These are phyloP conservation scores for Fusarium luffae DNA, from an alignment of 2,329 filamentous ascomycete genomes.

Conservation along the genomic window DNA sequence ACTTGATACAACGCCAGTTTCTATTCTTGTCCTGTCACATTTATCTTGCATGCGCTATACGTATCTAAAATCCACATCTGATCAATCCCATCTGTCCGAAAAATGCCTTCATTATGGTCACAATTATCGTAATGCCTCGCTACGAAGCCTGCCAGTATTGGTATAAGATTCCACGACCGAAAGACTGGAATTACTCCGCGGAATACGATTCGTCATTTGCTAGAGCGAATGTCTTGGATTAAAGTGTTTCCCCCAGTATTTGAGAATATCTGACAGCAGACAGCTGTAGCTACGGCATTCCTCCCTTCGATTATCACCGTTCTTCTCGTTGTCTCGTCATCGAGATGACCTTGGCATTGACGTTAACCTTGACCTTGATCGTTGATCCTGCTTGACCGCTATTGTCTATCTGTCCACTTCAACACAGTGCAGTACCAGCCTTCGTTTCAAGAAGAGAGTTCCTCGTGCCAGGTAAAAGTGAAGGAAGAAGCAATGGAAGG, in stretches of 20 bases:
- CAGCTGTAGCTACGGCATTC: not conserved
- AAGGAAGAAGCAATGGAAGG: slow-evolving; percentile 1
- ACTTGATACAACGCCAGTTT: not conserved
- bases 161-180: not conserved
- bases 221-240: not conserved
- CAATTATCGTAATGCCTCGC: not conserved
- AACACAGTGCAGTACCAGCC: not conserved
- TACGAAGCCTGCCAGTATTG: not conserved
- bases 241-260: not conserved
- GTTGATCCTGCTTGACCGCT: slow-evolving; percentile 26
- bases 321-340: slow-evolving; percentile 9
- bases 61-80: not conserved
- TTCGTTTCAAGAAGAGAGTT: slow-evolving; percentile 2
- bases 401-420: slow-evolving; percentile 7
- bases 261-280: too few relatives aligned
- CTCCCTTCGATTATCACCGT: slow-evolving; percentile 5
- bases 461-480: slow-evolving; percentile 2
- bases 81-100: not conserved
- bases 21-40: not conserved
- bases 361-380: not conserved
- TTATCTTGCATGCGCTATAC: not conserved
- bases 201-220: not conserved
- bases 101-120: not conserved
- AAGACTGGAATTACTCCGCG: not conserved
- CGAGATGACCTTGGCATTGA: not conserved